Conservation (phyloP, 345 rosid genomes). For the Camelina sativa region DNA sequence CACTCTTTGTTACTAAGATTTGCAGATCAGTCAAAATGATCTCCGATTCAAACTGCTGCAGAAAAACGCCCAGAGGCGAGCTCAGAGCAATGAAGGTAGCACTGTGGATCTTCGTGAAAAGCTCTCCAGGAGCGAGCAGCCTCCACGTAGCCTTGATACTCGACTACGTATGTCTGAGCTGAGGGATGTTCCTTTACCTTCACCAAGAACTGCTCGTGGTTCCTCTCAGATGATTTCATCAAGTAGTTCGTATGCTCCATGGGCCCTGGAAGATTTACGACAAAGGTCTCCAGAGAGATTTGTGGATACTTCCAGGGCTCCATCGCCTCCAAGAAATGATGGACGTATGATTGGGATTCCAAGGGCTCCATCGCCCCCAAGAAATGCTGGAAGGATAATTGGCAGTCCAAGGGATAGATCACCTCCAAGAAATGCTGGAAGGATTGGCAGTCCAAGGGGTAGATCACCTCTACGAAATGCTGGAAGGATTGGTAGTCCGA, state of each 20-base stretch:
- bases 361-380: conserved; percentile 27
- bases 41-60: conserved; percentile 81
- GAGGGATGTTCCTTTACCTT: conserved; percentile 58
- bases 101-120: conserved; percentile 76
- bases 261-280: conserved; percentile 72
- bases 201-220: conserved; percentile 57
- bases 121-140: conserved; percentile 63
- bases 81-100: conserved; percentile 54
- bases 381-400: conserved; percentile 58
- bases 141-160: conserved; percentile 47
- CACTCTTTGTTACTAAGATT: conserved; percentile 56
- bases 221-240: conserved; percentile 55
- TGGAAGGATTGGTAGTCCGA: conserved; percentile 7
- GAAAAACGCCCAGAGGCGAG: conserved; percentile 59
- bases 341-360: conserved; percentile 39
- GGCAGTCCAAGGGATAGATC: conserved; percentile 59
- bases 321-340: conserved; percentile 59
- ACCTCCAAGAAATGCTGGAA: conserved; percentile 40
- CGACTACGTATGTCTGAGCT: conserved; percentile 55
- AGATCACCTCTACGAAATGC: conserved; percentile 51
- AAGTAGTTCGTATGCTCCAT: conserved; percentile 62
- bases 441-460: conserved; percentile 50
- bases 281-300: conserved; percentile 72
- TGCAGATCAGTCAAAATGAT: conserved; percentile 67
- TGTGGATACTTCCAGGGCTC: conserved; percentile 60